Conservation (phyloP, 1,139 yeast genomes). For the Magnusiomyces paraingens region DNA sequence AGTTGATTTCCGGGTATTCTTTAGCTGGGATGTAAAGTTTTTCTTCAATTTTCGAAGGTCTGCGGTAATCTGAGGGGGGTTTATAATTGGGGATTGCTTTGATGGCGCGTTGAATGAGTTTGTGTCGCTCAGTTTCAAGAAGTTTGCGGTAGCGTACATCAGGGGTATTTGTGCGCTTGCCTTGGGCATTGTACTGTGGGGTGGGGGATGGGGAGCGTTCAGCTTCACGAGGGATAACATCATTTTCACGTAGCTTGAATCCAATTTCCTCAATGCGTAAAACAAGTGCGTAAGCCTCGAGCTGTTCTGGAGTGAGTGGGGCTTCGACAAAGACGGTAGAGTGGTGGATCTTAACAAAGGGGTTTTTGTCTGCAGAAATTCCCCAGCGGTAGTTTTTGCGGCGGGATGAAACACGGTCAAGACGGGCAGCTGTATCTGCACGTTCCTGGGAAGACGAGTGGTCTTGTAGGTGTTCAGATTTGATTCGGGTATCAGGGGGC, state of each 20-base stretch:
- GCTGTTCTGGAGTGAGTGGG: conserved; percentile 75
- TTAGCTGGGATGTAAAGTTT: conserved; percentile 80
- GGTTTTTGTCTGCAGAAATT: conserved; percentile 25
- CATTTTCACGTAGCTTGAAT: conserved; percentile 48
- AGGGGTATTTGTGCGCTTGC: conserved; percentile 80
- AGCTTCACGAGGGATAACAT: conserved; percentile 35
- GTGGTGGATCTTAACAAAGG: conserved; percentile 29
- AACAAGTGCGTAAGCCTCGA: conserved; percentile 69
- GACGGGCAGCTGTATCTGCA: neutral
- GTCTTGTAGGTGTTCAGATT: neutral
- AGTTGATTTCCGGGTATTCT: conserved; percentile 88
- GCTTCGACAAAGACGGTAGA: conserved; percentile 41
- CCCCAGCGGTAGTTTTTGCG: conserved; percentile 32
- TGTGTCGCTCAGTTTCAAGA: conserved; percentile 73
- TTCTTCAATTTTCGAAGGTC: conserved; percentile 69
- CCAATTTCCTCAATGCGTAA: conserved; percentile 76
- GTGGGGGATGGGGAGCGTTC: conserved; percentile 80
- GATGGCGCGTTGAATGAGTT: conserved; percentile 66
- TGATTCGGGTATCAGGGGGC: neutral
- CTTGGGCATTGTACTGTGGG: conserved; percentile 77
- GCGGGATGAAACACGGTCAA: conserved; percentile 11
- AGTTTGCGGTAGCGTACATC: conserved; percentile 57
- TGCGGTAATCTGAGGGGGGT: conserved; percentile 72
- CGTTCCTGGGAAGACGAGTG: too few species aligned
- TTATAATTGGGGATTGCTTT: conserved; percentile 67